phyloP scores from a whole-genome alignment of 1,284 basidiomycete genomes.

The Puccinia novopanici region DNA sequence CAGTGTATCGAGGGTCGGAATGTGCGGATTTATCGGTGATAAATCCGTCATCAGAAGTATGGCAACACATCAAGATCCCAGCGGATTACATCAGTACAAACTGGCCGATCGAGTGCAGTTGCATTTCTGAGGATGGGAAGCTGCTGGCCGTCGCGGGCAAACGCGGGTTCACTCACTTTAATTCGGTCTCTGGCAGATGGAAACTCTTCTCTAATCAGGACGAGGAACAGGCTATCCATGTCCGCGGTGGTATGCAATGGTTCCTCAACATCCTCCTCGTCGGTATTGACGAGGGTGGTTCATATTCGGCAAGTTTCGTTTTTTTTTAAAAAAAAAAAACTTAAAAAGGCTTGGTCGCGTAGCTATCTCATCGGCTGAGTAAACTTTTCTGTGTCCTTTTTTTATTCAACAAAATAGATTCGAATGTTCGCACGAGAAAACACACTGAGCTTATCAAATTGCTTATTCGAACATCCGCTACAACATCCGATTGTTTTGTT shows the following conservation, averaged over 20 bases:
- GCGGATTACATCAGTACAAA: conserved; percentile 82
- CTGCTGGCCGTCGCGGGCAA: conserved; percentile 91
- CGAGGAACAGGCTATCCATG: conserved; percentile 86
- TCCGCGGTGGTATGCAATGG: conserved; percentile 91
- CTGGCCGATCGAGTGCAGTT: conserved; percentile 93
- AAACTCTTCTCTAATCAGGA: conserved; percentile 79
- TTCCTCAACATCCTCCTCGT: conserved; percentile 94
- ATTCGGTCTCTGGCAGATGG: conserved; percentile 89
- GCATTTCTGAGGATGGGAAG: conserved; percentile 84
- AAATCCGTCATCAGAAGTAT: conserved; percentile 97
- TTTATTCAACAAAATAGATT: conserved; percentile 64
- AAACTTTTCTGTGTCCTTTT: not conserved
- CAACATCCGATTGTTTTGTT: conserved; percentile 77
- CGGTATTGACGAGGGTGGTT: conserved; percentile 68
- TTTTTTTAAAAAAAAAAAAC: not conserved
- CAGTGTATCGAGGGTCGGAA: conserved; percentile 95
- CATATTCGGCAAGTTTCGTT: conserved; percentile 28
- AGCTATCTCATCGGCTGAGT: too few species aligned
- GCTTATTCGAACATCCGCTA: conserved; percentile 79
- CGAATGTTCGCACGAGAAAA: conserved; percentile 93
- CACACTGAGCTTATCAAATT: conserved; percentile 80
- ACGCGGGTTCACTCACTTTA: conserved; percentile 89
- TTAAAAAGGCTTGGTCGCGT: too few species aligned
- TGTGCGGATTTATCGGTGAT: conserved; percentile 97
- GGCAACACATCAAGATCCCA: conserved; percentile 94